phyloP scores from a whole-genome alignment of 768 basidiomycete species.

The Leccinum rimulosum region DNA sequence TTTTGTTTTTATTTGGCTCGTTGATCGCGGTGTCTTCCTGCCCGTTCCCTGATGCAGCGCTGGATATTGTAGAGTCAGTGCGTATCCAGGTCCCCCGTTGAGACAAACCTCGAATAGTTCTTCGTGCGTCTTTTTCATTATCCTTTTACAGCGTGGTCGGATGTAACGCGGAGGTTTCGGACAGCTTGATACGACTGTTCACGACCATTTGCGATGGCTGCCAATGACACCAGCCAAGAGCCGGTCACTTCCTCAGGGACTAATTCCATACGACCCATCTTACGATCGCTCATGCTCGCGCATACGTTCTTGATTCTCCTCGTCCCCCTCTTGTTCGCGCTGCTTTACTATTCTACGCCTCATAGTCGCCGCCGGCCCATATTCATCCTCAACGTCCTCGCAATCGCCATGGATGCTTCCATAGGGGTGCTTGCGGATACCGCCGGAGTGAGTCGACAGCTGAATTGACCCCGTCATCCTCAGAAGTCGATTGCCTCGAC shows the following conservation, averaged over 20 bases:
- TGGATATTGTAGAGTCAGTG: neutral
- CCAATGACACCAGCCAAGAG: neutral
- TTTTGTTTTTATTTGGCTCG: neutral
- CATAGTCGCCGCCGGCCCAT: constrained; percentile 25
- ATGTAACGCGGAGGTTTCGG: neutral
- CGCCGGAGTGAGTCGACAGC: constrained; percentile 14
- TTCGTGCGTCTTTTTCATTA: neutral
- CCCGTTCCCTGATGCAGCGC: neutral
- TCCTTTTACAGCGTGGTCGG: neutral
- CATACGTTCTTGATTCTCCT: constrained; percentile 32
- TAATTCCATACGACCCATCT: neutral
- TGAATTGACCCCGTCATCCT: neutral
- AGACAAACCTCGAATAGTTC: neutral
- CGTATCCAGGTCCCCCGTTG: neutral
- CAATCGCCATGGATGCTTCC: constrained; percentile 20
- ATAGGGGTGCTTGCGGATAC: constrained; percentile 23
- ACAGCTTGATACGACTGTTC: neutral
- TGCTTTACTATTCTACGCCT: constrained; percentile 31
- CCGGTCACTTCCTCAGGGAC: neutral
- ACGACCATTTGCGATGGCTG: neutral
- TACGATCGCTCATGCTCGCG: constrained; percentile 23
- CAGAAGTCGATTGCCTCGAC: neutral
- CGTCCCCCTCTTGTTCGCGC: constrained; percentile 29
- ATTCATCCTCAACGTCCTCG: constrained; percentile 29
- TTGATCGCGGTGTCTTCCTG: neutral